Evolutionary conservation across 306 rosid species (phyloP), one percentile per base, ranked within the genome.

Genomic region (Fragaria iinumae): DNA sequence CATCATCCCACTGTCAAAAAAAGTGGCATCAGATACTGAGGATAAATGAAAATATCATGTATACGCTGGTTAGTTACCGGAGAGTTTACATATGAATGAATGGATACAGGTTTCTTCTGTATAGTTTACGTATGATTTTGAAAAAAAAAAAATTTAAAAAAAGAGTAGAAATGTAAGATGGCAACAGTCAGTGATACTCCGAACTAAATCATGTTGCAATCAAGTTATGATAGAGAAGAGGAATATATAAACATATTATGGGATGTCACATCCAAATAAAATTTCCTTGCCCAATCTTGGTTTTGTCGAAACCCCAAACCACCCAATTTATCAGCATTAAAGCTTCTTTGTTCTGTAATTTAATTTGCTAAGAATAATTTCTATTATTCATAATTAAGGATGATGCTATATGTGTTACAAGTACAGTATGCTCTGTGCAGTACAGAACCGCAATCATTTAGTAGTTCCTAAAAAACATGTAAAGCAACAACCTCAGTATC

Each of bases 1-100:
- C 96, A 83, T 88, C 99, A 65, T 87, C 60, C 99, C 99, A 95
- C 99, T 95, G 89, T 80, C 76, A 80, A 83, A 8, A 79, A 79
- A 80, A 38, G 5, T 6, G 7, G 41, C 5, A 62, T 67, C 71
- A 72, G 36, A 72, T 16, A 41, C 36, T 11, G 8, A 16, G 43
- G 39, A 70, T 45, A 41, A 21, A 57, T 8, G 56, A 17, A 18
- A 73, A 29, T 34, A 43, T 73, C 62, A 71, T 23, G 47, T 48
- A 39, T 25, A 39, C 9, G 44, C 25, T 50, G 6, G 25, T 11
- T 13, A 21, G 29, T 21, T 49, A 49, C 38, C 25, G 67, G 39
- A 67, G 25, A 38, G 41, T 67, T 66, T 52, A 25, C 11, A 60
- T 73, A 63, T 38, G 41, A 29, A 29, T 29, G 32, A 29, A 29